A percentile compares a stretch with the other conserved stretches of the same genome.
Conservation (phyloP, 352 stramenopile species). For the Globisporangium nagaii region DNA sequence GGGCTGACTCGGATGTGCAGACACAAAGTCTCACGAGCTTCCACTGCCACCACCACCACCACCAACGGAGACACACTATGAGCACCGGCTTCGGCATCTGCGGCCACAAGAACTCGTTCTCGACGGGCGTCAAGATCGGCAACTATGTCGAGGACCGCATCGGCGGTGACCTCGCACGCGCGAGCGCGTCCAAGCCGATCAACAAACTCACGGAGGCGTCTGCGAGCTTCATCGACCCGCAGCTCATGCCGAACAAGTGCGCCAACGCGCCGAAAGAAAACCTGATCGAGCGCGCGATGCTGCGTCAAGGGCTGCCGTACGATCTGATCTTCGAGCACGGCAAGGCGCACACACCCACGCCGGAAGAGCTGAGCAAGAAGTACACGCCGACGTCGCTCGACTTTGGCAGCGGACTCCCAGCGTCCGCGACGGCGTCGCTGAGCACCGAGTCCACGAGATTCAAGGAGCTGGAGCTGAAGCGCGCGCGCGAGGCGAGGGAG, state of each 20-base stretch:
- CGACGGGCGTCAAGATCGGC: constrained; percentile 63
- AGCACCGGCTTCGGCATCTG: constrained; percentile 64
- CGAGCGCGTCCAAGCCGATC: constrained; percentile 30
- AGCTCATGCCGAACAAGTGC: constrained; percentile 52
- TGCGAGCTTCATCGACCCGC: constrained; percentile 50
- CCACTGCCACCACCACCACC: background rate
- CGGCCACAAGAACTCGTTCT: constrained; percentile 83
- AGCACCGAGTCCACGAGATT: constrained; percentile 24
- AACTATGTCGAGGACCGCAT: constrained; percentile 84
- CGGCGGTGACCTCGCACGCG: constrained; percentile 37
- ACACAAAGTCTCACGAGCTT: too few relatives aligned
- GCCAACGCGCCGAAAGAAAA: constrained; percentile 42
- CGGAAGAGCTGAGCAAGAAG: constrained; percentile 35
- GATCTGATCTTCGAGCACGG: constrained; percentile 74
- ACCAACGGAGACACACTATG: constrained; percentile 24
- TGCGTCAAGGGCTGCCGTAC: constrained; percentile 58
- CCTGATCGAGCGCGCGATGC: constrained; percentile 36
- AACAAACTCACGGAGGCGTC: constrained; percentile 40
- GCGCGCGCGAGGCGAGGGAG: constrained; percentile 26
- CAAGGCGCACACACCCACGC: constrained; percentile 30
- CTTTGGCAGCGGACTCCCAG: constrained; percentile 28
- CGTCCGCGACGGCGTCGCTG: constrained; percentile 15
- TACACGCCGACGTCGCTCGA: constrained; percentile 57
- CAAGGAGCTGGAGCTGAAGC: constrained; percentile 42
- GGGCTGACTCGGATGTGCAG: too few relatives aligned